Evolutionary conservation across 2,329 filamentous ascomycete species (phyloP).

Genomic region (Colletotrichum higginsianum): DNA sequence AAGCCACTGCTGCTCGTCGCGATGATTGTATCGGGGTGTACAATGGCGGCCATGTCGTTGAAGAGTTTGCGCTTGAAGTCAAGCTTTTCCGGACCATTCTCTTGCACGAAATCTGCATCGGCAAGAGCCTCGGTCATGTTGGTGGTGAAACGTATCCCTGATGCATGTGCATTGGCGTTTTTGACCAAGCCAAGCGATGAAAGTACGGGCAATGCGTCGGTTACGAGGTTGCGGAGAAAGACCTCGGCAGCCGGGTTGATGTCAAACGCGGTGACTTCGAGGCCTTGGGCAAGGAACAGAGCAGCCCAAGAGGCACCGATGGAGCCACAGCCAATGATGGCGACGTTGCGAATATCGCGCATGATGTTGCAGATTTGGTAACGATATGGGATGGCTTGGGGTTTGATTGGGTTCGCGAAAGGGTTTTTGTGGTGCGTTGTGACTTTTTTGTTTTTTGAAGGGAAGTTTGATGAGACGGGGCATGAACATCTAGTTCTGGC

Average conservation of each 20-base stretch:
- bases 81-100: constrained; percentile 57
- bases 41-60: constrained; percentile 50
- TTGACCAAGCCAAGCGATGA: constrained; percentile 24
- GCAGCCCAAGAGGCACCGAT: constrained; percentile 58
- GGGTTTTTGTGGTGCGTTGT: neutral
- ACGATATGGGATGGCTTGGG: neutral
- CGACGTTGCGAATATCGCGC: constrained; percentile 45
- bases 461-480: no score
- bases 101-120: constrained; percentile 53
- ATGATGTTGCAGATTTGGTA: neutral
- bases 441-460: neutral
- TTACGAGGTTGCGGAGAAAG: constrained; percentile 45
- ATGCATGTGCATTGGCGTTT: neutral
- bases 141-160: constrained; percentile 29
- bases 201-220: constrained; percentile 32
- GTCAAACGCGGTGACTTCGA: constrained; percentile 57
- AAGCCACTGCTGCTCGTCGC: constrained; percentile 48
- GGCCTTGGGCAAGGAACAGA: constrained; percentile 50
- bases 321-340: constrained; percentile 52
- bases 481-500: no score
- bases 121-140: constrained; percentile 32
- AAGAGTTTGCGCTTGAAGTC: constrained; percentile 57
- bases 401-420: neutral
- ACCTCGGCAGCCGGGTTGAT: constrained; percentile 53
- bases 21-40: constrained; percentile 53